A percentile compares a stretch with the other conserved stretches of the same genome.
Evolutionary conservation across 108 stramenopile genomes (phyloP).

Genomic region (Craspedostauros australis): DNA sequence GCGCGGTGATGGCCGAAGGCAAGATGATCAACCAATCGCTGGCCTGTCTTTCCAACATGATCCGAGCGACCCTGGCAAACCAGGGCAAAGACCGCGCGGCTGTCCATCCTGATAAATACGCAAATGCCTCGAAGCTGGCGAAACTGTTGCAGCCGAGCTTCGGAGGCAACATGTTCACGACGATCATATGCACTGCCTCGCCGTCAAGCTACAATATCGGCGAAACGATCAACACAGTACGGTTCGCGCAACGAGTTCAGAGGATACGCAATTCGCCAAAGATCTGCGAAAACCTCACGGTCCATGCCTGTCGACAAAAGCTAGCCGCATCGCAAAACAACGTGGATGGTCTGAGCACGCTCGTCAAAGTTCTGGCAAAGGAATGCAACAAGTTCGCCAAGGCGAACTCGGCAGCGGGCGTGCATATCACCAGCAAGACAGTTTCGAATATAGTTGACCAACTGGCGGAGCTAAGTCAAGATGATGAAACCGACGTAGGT

Average conservation of each 20-base stretch:
- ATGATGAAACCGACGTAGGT: too few relatives aligned
- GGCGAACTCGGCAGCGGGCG: too few relatives aligned
- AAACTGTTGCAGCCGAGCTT: conserved; percentile 69
- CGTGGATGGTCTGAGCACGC: conserved; percentile 47
- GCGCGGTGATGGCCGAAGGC: conserved; percentile 54
- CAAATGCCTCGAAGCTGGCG: conserved; percentile 76
- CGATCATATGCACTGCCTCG: conserved; percentile 75
- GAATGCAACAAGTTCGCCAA: conserved; percentile 64
- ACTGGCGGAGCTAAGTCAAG: too few relatives aligned
- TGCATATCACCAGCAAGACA: too few relatives aligned
- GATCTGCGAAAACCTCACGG: conserved; percentile 29
- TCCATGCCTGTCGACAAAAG: conserved; percentile 38
- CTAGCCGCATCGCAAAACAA: conserved; percentile 49
- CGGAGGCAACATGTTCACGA: conserved; percentile 83
- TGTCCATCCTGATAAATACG: conserved; percentile 27
- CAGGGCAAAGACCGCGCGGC: conserved; percentile 23
- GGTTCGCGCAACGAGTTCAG: conserved; percentile 66
- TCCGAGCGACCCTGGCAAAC: conserved; percentile 58
- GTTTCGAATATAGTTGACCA: too few relatives aligned
- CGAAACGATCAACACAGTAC: conserved; percentile 77
- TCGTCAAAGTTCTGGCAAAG: conserved; percentile 50
- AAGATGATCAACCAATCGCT: conserved; percentile 78
- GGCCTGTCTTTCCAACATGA: conserved; percentile 60
- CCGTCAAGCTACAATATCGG: conserved; percentile 75
- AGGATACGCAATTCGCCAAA: conserved; percentile 47